Percentiles rank a stretch among this genome's conserved stretches.
Evolutionary conservation across 441 rosid species (phyloP).

Genomic region (Erysimum cheiri): DNA sequence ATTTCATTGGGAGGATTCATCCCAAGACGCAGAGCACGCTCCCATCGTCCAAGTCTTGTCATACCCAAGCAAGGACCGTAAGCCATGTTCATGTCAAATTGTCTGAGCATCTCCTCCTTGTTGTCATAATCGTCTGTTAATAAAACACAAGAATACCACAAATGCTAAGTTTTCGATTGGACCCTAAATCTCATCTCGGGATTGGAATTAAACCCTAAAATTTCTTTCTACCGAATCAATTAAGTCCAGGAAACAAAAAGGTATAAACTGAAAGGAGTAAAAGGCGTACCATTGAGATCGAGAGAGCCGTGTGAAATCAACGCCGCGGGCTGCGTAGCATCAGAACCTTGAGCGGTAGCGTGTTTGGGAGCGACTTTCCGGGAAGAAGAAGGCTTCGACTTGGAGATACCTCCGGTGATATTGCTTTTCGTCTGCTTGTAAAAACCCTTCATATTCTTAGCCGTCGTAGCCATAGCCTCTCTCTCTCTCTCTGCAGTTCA

Average conservation of each 20-base stretch:
- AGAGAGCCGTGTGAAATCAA: constrained; percentile 53
- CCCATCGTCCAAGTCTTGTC: constrained; percentile 63
- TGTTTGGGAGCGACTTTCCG: constrained; percentile 47
- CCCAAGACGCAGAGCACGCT: constrained; percentile 64
- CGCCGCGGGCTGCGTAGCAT: constrained; percentile 49
- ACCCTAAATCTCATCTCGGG: constrained; percentile 1
- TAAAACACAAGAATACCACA: constrained; percentile 12
- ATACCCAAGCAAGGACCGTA: constrained; percentile 77
- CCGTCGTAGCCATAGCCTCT: constrained; percentile 55
- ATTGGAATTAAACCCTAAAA: constrained; percentile 27
- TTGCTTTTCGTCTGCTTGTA: constrained; percentile 62
- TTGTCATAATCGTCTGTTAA: constrained; percentile 48
- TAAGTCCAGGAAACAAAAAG: too few species aligned
- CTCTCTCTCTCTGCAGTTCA: constrained; percentile 29
- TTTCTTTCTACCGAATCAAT: not conserved
- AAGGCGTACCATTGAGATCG: constrained; percentile 48
- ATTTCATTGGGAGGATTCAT: constrained; percentile 62
- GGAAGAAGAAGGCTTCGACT: constrained; percentile 43
- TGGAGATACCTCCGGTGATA: constrained; percentile 44
- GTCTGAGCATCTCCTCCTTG: constrained; percentile 54
- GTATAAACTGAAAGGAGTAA: not conserved
- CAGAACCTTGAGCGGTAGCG: constrained; percentile 49
- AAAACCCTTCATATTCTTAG: constrained; percentile 62
- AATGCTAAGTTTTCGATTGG: not conserved
- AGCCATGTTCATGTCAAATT: constrained; percentile 73